Evolutionary conservation across 345 rosid genomes (phyloP).

Genomic region (Ailanthus altissimus): DNA sequence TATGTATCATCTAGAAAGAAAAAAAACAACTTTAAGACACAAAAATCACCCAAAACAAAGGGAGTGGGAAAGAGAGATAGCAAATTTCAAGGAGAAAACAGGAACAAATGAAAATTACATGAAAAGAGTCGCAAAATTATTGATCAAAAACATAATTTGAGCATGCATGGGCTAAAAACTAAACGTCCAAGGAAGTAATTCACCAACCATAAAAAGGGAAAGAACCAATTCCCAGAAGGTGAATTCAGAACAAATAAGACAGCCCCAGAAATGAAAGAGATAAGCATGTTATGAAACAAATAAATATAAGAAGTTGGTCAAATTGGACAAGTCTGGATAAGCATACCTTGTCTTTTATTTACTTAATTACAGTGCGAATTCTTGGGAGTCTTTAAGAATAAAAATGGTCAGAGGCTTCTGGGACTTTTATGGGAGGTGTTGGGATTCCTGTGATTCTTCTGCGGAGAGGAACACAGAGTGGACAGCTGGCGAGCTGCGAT

Average conservation of each 20-base stretch:
- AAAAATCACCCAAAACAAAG: background rate
- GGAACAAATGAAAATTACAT: background rate
- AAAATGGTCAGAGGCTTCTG: background rate
- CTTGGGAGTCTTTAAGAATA: background rate
- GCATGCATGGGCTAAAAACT: background rate
- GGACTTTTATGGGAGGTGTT: background rate
- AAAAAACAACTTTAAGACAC: background rate
- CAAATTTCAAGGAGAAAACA: background rate
- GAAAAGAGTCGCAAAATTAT: background rate
- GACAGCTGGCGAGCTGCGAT: background rate
- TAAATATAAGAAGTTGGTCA: background rate
- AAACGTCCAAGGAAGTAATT: background rate
- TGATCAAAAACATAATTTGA: background rate
- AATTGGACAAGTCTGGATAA: background rate
- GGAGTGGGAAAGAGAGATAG: background rate
- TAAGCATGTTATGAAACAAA: background rate
- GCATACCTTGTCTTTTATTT: constrained; percentile 10
- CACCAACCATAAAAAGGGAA: background rate
- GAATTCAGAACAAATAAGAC: background rate
- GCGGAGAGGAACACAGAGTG: background rate
- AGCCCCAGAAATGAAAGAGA: background rate
- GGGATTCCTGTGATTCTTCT: background rate
- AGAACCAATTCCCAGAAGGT: constrained; percentile 13
- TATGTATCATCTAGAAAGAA: background rate
- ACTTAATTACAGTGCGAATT: background rate